Evolutionary conservation across 177 flowering plant genomes (phyloP).

Genomic region (Vitis hybrid): DNA sequence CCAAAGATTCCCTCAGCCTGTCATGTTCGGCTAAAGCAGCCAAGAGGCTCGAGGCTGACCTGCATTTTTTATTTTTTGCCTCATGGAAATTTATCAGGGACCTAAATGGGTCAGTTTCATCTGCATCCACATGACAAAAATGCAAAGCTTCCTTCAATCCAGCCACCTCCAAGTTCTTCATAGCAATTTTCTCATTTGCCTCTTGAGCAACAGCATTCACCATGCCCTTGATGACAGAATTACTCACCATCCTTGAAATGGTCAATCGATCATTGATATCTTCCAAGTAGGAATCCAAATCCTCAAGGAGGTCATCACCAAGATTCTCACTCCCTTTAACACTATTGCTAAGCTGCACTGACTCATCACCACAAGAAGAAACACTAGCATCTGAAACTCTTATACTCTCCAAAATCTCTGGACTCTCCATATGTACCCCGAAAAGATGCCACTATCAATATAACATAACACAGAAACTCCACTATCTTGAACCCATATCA

Average conservation of each 20-base stretch:
- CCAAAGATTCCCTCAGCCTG: conserved; percentile 18
- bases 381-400: conserved; percentile 8
- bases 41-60: conserved; percentile 1
- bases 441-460: neutral
- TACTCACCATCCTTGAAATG: conserved; percentile 82
- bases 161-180: conserved; percentile 55
- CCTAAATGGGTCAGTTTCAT: conserved; percentile 12
- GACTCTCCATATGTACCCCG: neutral
- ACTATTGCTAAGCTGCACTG: conserved; percentile 11
- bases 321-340: conserved; percentile 33
- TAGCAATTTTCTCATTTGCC: conserved; percentile 50
- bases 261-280: conserved; percentile 61
- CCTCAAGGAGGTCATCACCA: conserved; percentile 47
- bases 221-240: conserved; percentile 76
- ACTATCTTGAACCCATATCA: neutral
- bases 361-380: conserved; percentile 16
- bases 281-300: conserved; percentile 68
- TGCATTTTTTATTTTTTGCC: neutral
- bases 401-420: conserved; percentile 7
- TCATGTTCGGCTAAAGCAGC: conserved; percentile 21
- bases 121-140: conserved; percentile 22
- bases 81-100: neutral
- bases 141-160: conserved; percentile 38
- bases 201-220: conserved; percentile 68
- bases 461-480: neutral